A percentile compares a stretch with the other conserved stretches of the same genome.
Evolutionary conservation across 2,329 filamentous ascomycete species (phyloP).

Genomic region (Calonectria fujianensis): DNA sequence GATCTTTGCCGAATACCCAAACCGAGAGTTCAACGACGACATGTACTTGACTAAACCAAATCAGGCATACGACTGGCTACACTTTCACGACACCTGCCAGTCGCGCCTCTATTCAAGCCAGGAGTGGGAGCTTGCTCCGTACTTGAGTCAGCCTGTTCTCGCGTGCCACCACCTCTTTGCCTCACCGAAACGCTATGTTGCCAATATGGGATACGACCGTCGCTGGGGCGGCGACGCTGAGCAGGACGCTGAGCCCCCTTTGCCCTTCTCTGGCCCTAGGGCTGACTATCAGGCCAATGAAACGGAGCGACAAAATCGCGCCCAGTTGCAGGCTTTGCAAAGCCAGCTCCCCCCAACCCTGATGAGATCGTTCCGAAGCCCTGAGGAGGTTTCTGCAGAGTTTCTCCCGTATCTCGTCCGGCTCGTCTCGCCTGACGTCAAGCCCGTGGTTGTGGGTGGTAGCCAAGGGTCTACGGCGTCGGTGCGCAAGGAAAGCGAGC

Average conservation of each 20-base stretch:
- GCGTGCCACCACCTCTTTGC: constrained; percentile 96
- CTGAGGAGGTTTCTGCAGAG: constrained; percentile 85
- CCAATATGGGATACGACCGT: constrained; percentile 64
- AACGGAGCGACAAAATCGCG: constrained; percentile 84
- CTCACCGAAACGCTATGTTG: constrained; percentile 74
- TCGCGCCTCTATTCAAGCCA: constrained; percentile 87
- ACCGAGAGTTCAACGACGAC: constrained; percentile 94
- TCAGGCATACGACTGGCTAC: constrained; percentile 92
- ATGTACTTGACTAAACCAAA: constrained; percentile 91
- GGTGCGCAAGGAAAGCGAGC: constrained; percentile 91
- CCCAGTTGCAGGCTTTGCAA: constrained; percentile 84
- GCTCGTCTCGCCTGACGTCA: constrained; percentile 91
- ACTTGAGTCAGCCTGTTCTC: constrained; percentile 89
- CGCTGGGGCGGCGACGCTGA: constrained; percentile 68
- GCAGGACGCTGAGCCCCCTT: constrained; percentile 67
- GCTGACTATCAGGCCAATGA: constrained; percentile 90
- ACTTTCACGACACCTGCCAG: constrained; percentile 92
- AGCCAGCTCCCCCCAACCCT: constrained; percentile 82
- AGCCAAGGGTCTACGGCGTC: constrained; percentile 83
- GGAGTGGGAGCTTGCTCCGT: constrained; percentile 93
- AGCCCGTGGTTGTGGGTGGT: constrained; percentile 88
- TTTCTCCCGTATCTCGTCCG: constrained; percentile 89
- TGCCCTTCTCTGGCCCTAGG: constrained; percentile 87
- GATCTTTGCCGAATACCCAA: constrained; percentile 90
- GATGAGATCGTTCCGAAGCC: constrained; percentile 85